phyloP scores from a whole-genome alignment of 2,329 filamentous ascomycete species.

The Diaporthe longicolla region DNA sequence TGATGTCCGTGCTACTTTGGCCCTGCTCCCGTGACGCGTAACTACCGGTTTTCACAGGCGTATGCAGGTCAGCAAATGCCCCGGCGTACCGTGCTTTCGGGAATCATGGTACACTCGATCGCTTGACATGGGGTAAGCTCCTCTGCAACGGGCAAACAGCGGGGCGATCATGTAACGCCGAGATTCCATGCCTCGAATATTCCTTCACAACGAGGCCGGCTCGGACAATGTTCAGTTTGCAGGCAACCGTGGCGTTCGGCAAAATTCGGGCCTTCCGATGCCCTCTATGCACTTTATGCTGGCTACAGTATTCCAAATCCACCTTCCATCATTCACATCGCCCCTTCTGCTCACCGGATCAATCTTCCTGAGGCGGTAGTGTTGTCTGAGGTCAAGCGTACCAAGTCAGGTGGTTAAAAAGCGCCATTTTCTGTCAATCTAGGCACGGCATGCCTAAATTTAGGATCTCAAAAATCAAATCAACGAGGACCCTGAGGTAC shows the following conservation, averaged over 20 bases:
- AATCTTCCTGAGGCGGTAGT: neutral
- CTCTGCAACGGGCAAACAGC: conserved; percentile 1
- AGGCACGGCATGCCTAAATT: neutral
- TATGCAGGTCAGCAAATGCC: neutral
- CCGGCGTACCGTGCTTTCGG: neutral
- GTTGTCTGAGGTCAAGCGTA: neutral
- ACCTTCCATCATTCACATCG: neutral
- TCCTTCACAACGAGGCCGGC: neutral
- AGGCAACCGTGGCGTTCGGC: neutral
- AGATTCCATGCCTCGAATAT: conserved; percentile 10
- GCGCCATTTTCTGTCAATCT: neutral
- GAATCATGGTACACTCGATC: neutral
- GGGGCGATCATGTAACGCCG: conserved; percentile 12
- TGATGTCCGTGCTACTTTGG: too few species aligned
- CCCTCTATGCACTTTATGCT: neutral
- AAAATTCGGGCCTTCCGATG: neutral
- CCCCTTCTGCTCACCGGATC: neutral
- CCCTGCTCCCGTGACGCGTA: neutral
- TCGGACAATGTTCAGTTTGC: conserved; percentile 1
- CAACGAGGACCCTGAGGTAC: neutral
- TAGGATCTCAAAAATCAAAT: neutral
- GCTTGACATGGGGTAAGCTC: neutral
- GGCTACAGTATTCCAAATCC: neutral
- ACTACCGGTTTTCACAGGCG: neutral
- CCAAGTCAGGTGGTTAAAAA: neutral